These are phyloP conservation scores for Rhodotorula kratochvilovae DNA, from an alignment of 768 basidiomycete species.

Conservation along the genomic window DNA sequence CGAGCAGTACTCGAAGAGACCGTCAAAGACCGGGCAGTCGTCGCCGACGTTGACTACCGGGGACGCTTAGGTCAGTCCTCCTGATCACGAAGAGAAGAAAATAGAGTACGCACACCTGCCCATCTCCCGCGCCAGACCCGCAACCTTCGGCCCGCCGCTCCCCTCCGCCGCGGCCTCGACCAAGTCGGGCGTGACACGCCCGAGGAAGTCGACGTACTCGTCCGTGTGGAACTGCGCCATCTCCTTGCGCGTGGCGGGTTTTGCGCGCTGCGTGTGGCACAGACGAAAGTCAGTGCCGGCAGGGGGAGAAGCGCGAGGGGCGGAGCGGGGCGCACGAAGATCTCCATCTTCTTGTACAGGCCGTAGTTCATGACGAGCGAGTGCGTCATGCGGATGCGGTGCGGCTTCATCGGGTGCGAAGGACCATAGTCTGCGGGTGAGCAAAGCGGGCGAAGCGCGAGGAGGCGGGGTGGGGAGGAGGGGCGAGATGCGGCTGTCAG, in stretches of 20 bases:
- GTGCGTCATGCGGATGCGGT: conserved; percentile 98
- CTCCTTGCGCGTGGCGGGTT: conserved; percentile 97
- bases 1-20: conserved; percentile 96
- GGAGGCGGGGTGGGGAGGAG: not conserved
- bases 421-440: conserved; percentile 16
- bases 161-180: conserved; percentile 34
- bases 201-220: conserved; percentile 50
- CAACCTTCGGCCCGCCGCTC: conserved; percentile 23
- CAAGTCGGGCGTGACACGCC: conserved; percentile 76
- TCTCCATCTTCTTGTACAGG: conserved; percentile 99
- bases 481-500: conserved; percentile 62
- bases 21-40: conserved; percentile 98
- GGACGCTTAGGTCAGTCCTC: not conserved
- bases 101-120: conserved; percentile 25
- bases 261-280: conserved; percentile 80
- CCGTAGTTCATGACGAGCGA: conserved; percentile 99
- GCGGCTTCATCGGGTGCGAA: conserved; percentile 54
- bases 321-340: conserved; percentile 67
- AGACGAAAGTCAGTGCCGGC: not conserved
- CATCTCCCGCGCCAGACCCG: conserved; percentile 37
- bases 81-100: no score
- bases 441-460: not conserved
- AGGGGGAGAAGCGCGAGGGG: not conserved
- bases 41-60: conserved; percentile 88
- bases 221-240: conserved; percentile 87